Conservation (phyloP, 768 basidiomycete genomes). For the Pleurotus ostreatus region DNA sequence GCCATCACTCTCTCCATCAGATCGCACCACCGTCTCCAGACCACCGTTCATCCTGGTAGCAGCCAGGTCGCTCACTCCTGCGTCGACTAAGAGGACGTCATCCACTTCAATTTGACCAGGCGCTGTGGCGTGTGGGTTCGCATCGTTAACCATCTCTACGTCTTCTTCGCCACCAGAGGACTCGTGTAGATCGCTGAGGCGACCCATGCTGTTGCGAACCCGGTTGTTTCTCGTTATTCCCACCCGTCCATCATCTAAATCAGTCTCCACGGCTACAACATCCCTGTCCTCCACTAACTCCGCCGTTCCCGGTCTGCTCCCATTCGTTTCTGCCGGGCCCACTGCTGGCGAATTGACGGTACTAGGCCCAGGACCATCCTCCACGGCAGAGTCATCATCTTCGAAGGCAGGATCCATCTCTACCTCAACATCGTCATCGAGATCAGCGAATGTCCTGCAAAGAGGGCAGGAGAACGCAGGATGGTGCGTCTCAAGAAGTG, state of each 20-base stretch:
- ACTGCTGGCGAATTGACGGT: constrained; percentile 4
- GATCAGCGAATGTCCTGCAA: constrained; percentile 90
- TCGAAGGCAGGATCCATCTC: constrained; percentile 24
- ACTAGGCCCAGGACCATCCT: not conserved
- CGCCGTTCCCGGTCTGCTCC: constrained; percentile 13
- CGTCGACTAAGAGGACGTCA: constrained; percentile 10
- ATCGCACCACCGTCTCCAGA: not conserved
- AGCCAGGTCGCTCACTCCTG: not conserved
- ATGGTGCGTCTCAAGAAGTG: constrained; percentile 82
- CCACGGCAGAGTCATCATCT: not conserved
- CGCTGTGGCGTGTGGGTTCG: not conserved
- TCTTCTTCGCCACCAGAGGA: constrained; percentile 1
- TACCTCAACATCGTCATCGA: constrained; percentile 91
- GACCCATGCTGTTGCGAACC: constrained; percentile 6
- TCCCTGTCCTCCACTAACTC: constrained; percentile 16
- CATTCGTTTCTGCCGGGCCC: constrained; percentile 6
- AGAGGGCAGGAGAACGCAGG: constrained; percentile 94
- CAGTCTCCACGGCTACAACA: constrained; percentile 31
- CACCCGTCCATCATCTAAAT: constrained; percentile 29
- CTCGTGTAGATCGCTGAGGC: constrained; percentile 5
- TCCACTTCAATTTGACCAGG: constrained; percentile 8
- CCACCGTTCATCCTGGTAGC: not conserved
- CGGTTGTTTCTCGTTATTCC: not conserved
- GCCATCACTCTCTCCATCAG: constrained; percentile 14
- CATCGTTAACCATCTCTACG: constrained; percentile 6